Evolutionary conservation across 225 moss, liverwort and hornwort genomes (phyloP), one percentile per base, ranked within the genome.

Genomic region (Sphagnum tenellum): DNA sequence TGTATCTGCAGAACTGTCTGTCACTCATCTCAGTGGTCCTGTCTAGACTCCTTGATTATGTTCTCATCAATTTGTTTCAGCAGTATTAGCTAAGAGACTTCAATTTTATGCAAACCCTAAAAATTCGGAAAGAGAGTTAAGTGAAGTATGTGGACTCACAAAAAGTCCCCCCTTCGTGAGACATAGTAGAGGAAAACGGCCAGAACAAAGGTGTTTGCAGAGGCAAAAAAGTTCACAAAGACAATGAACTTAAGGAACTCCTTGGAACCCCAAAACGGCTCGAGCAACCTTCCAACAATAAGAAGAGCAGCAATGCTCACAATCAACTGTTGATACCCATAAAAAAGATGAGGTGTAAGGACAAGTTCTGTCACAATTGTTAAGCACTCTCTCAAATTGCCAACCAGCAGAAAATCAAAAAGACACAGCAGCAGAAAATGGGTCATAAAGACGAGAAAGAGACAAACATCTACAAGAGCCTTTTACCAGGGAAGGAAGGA

Each of bases 251-350:
- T 96, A 52, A 92, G 54, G 64, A 96, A 92, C 77, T 96, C 92
- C 75, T 70, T 92, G 51, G 92, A 77, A 64, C 92, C 96, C 96
- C 96, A 96, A 55, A 96, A 88, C 10, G 96, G 90, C 76, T 96
- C 92, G 51, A 96, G 75, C 55, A 92, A 67, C 70, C 71, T 82
- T 64, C 92, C 96, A 46, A 88, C 88, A 69, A 82, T 65, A 65
- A 96, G 82, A 44, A 96, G 61, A 12, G 82, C 79, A 50, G 73
- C 75, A 52, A 83, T 70, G 74, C 90, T 90, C 61, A 81, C 67
- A 50, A 57, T 71, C 64, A 92, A 75, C 83, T 86, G 80, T 72
- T 69, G 9, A 57, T 14, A 55, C 12, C 47, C 59, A 57, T 45
- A 54, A 45, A 47, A 50, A 66, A 14, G 58, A 64, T 52, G 52